Percentiles rank a stretch among this genome's conserved stretches.
Evolutionary conservation across 164 flowering plant species (phyloP).

Genomic region (Vitis cinerea): DNA sequence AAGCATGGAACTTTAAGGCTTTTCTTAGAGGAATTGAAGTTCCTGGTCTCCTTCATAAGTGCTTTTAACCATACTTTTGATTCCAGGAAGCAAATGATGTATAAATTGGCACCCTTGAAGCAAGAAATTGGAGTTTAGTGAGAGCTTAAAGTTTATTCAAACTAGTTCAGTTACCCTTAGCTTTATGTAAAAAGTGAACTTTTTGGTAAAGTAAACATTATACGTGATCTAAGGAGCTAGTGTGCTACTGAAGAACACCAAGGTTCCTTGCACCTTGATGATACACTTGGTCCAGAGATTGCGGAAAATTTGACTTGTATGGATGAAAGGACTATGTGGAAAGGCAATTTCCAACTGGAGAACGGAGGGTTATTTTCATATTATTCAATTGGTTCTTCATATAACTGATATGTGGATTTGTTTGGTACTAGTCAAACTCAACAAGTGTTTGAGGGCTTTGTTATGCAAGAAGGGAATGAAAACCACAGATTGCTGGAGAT

Average conservation of each 20-base stretch:
- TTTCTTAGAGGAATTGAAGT: too few relatives aligned
- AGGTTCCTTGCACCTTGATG: conserved; percentile 11
- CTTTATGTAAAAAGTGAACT: too few relatives aligned
- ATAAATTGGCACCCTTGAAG: too few relatives aligned
- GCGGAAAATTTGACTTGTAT: conserved; percentile 13
- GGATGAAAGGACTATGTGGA: conserved; percentile 19
- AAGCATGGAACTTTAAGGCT: too few relatives aligned
- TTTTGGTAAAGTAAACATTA: not conserved
- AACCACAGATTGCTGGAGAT: conserved; percentile 18
- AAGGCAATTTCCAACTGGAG: conserved; percentile 14
- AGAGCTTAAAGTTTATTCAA: too few relatives aligned
- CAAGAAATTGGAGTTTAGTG: too few relatives aligned
- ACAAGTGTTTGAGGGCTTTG: conserved; percentile 69
- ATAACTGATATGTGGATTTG: conserved; percentile 18
- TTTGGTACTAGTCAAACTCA: conserved; percentile 30
- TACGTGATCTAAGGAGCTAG: conserved; percentile 13
- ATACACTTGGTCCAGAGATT: conserved; percentile 11
- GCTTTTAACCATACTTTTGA: too few relatives aligned
- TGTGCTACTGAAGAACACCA: conserved; percentile 7
- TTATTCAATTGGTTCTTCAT: conserved; percentile 26
- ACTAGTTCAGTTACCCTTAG: too few relatives aligned
- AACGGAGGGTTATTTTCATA: conserved; percentile 18
- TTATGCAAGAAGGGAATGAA: conserved; percentile 33
- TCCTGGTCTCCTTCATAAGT: too few relatives aligned
- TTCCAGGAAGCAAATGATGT: too few relatives aligned